Evolutionary conservation across 345 rosid species (phyloP).

Genomic region (Eucalyptus globulus): DNA sequence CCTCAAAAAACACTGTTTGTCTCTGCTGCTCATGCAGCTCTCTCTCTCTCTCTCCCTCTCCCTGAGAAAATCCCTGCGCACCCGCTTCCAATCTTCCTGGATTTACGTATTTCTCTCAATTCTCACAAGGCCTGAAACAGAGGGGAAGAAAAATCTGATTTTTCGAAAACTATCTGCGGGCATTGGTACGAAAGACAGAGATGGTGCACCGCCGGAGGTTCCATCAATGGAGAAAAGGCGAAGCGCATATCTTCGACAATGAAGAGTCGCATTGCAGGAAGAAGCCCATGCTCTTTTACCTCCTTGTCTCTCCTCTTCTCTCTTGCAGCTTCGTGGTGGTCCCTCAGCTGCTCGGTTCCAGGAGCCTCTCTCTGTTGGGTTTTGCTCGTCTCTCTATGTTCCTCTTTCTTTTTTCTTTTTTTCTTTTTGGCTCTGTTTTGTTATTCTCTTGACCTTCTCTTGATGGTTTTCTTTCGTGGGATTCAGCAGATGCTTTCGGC

Average conservation of each 20-base stretch:
- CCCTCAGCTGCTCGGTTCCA: constrained; percentile 35
- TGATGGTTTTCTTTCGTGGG: background rate
- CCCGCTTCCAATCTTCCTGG: background rate
- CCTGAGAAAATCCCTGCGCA: background rate
- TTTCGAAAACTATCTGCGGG: background rate
- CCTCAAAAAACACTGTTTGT: background rate
- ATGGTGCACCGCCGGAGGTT: constrained; percentile 21
- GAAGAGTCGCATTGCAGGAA: constrained; percentile 9
- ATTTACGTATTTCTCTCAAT: background rate
- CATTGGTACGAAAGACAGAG: background rate
- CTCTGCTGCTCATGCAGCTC: background rate
- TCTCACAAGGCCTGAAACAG: background rate
- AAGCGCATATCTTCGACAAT: constrained; percentile 6
- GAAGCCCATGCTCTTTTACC: constrained; percentile 21
- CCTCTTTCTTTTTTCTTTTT: background rate
- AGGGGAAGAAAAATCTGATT: background rate
- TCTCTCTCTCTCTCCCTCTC: background rate
- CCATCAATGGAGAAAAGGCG: background rate
- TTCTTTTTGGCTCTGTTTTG: background rate
- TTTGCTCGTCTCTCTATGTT: background rate
- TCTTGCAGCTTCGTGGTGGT: constrained; percentile 16
- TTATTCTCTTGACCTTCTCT: background rate
- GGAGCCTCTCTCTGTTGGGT: constrained; percentile 36
- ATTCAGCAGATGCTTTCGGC: constrained; percentile 34
- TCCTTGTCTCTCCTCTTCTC: background rate